Evolutionary conservation across 1,284 basidiomycete genomes (phyloP).

Genomic region (Melampsora abietis-canadensis): DNA sequence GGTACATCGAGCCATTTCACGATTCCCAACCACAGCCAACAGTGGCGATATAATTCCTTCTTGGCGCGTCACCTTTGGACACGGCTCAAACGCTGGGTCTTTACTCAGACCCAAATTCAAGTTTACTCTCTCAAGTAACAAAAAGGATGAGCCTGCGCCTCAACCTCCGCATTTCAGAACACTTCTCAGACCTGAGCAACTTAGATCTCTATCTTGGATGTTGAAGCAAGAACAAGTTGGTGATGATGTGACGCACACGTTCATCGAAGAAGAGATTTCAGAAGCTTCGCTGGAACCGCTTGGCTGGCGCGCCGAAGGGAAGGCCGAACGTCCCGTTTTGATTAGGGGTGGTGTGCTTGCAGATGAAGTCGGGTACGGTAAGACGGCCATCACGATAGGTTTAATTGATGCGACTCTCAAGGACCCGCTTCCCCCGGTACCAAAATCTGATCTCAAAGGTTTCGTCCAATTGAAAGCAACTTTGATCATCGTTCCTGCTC

Average conservation of each 20-base stretch:
- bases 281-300: constrained; percentile 80
- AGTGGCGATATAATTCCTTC: constrained; percentile 62
- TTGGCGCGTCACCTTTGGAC: constrained; percentile 78
- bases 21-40: constrained; percentile 63
- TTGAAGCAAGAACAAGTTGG: constrained; percentile 64
- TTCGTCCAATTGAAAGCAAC: constrained; percentile 75
- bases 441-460: constrained; percentile 59
- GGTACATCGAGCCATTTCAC: constrained; percentile 77
- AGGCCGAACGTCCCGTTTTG: constrained; percentile 70
- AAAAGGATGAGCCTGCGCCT: constrained; percentile 65
- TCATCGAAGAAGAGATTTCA: constrained; percentile 88
- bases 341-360: constrained; percentile 87
- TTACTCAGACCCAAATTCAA: constrained; percentile 59
- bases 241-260: constrained; percentile 61
- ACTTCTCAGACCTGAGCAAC: constrained; percentile 74
- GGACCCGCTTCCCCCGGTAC: constrained; percentile 57
- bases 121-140: constrained; percentile 74
- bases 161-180: constrained; percentile 78
- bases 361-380: constrained; percentile 93
- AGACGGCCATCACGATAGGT: constrained; percentile 89
- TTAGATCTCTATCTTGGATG: constrained; percentile 92
- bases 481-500: constrained; percentile 80
- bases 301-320: constrained; percentile 88
- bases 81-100: constrained; percentile 59
- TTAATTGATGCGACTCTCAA: constrained; percentile 68